Conservation (phyloP, 768 basidiomycete species). For the Sutorius australiensis region DNA sequence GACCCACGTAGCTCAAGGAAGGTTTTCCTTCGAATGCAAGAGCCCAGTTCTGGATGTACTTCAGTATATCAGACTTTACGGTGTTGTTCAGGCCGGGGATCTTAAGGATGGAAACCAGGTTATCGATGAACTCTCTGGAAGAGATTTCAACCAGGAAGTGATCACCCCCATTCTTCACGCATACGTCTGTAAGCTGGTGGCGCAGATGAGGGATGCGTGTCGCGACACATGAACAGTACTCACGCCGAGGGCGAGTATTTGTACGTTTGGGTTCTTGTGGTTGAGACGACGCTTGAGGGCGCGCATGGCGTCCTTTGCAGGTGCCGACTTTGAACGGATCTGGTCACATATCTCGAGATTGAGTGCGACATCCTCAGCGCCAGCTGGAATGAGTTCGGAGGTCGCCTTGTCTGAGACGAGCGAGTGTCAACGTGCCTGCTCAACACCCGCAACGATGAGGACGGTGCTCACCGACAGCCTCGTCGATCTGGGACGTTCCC, state of each 20-base stretch:
- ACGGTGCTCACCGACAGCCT: slow-evolving; percentile 65
- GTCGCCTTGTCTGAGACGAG: slow-evolving; percentile 84
- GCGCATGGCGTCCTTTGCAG: slow-evolving; percentile 84
- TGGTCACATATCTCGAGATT: slow-evolving; percentile 96
- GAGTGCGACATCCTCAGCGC: slow-evolving; percentile 85
- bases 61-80: slow-evolving; percentile 75
- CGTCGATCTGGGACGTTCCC: slow-evolving; percentile 81
- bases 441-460: not conserved
- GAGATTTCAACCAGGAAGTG: slow-evolving; percentile 81
- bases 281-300: slow-evolving; percentile 82
- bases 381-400: slow-evolving; percentile 79
- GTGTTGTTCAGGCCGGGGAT: slow-evolving; percentile 72
- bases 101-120: slow-evolving; percentile 84
- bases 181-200: slow-evolving; percentile 76
- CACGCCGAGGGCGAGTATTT: slow-evolving; percentile 81
- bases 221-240: slow-evolving; percentile 31
- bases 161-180: slow-evolving; percentile 97
- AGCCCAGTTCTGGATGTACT: slow-evolving; percentile 91
- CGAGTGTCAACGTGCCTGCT: slow-evolving; percentile 5
- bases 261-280: slow-evolving; percentile 96
- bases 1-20: slow-evolving; percentile 66
- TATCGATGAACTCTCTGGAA: slow-evolving; percentile 91
- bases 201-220: slow-evolving; percentile 1
- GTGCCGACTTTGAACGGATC: slow-evolving; percentile 86
- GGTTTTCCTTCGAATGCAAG: slow-evolving; percentile 82